Evolutionary conservation across 2,329 filamentous ascomycete species (phyloP).

Genomic region (Spiromastix sp.): DNA sequence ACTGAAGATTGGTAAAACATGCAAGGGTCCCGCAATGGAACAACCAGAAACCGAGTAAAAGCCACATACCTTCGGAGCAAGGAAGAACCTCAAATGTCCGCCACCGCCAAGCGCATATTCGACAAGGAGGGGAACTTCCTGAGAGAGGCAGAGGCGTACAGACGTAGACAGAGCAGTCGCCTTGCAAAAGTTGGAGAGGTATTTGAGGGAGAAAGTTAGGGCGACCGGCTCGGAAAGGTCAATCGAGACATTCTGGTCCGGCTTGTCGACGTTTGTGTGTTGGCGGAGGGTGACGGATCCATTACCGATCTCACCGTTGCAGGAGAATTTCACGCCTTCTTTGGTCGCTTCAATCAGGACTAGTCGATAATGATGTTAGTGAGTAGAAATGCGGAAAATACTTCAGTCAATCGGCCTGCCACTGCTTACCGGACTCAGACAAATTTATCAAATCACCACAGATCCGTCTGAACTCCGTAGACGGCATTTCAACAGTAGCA

Average conservation of each 20-base stretch:
- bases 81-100: slow-evolving; percentile 92
- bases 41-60: background rate
- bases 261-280: slow-evolving; percentile 83
- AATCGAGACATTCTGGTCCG: slow-evolving; percentile 75
- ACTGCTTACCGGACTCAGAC: slow-evolving; percentile 88
- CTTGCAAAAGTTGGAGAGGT: slow-evolving; percentile 99
- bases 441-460: slow-evolving; percentile 84
- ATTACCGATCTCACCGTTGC: slow-evolving; percentile 89
- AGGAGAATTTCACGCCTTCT: slow-evolving; percentile 92
- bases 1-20: too few relatives aligned
- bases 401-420: too few relatives aligned
- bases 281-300: slow-evolving; percentile 85
- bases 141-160: slow-evolving; percentile 89
- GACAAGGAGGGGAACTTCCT: slow-evolving; percentile 90
- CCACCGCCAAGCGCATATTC: slow-evolving; percentile 75
- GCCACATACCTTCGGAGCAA: slow-evolving; percentile 80
- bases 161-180: slow-evolving; percentile 69
- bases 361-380: slow-evolving; percentile 28
- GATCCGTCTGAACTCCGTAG: slow-evolving; percentile 85
- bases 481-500: slow-evolving; percentile 80
- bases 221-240: slow-evolving; percentile 84
- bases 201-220: slow-evolving; percentile 97
- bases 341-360: slow-evolving; percentile 94
- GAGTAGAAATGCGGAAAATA: too few relatives aligned
- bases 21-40: slow-evolving; percentile 12